phyloP scores from a whole-genome alignment of 2,329 filamentous ascomycete species.

The Dendryphion nanum region DNA sequence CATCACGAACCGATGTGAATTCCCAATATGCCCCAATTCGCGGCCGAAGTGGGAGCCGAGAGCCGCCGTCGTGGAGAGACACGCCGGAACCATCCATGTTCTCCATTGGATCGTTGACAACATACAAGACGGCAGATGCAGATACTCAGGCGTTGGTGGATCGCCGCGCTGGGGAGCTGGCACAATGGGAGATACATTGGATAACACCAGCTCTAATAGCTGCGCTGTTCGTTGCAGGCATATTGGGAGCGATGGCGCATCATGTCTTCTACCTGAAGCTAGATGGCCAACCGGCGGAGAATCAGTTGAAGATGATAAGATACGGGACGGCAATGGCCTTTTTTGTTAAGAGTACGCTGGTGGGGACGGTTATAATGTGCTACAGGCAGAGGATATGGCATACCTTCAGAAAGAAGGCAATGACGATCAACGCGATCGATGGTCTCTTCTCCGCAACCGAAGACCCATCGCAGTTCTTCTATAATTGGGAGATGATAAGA shows the following conservation, averaged over 20 bases:
- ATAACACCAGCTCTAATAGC: conserved; percentile 28
- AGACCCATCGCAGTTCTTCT: conserved; percentile 32
- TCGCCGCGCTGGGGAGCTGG: conserved; percentile 30
- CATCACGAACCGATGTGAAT: conserved; percentile 4
- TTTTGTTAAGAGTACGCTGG: conserved; percentile 37
- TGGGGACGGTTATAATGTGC: conserved; percentile 32
- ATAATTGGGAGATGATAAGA: conserved; percentile 34
- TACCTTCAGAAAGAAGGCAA: conserved; percentile 34
- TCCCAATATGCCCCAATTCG: conserved; percentile 21
- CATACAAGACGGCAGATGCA: conserved; percentile 27
- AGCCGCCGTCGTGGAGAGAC: neutral
- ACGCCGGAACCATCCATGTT: conserved; percentile 14
- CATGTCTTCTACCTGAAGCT: conserved; percentile 35
- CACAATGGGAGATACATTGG: conserved; percentile 38
- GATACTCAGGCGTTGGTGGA: conserved; percentile 33
- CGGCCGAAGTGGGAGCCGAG: neutral
- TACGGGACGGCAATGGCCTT: conserved; percentile 39
- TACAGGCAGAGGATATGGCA: conserved; percentile 41
- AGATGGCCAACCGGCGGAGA: conserved; percentile 25
- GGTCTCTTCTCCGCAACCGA: conserved; percentile 37
- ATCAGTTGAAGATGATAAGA: conserved; percentile 35
- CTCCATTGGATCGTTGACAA: conserved; percentile 21
- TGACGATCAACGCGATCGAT: conserved; percentile 40
- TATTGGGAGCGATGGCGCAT: conserved; percentile 33
- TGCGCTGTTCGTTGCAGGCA: conserved; percentile 28